Evolutionary conservation across 2,329 filamentous ascomycete genomes (phyloP).

Genomic region (Colletotrichum incanum): DNA sequence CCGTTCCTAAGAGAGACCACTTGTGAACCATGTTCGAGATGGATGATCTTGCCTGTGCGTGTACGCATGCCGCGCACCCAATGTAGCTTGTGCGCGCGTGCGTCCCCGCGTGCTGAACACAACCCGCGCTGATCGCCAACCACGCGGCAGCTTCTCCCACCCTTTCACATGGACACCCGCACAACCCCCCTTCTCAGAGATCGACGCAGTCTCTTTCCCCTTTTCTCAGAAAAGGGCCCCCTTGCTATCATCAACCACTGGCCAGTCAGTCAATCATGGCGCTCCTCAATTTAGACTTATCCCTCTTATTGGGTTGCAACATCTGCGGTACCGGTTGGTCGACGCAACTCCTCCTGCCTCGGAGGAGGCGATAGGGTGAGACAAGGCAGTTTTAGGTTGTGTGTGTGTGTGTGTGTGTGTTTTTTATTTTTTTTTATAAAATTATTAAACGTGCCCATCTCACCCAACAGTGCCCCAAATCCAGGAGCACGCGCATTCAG

Average conservation of each 20-base stretch:
- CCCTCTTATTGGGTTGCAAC: conserved; percentile 24
- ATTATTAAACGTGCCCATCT: not conserved
- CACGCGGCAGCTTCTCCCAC: conserved; percentile 31
- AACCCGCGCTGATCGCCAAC: conserved; percentile 32
- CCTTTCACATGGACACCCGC: conserved; percentile 11
- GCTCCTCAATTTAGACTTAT: conserved; percentile 21
- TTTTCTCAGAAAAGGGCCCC: not conserved
- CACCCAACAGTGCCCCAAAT: not conserved
- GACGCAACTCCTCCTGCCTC: not conserved
- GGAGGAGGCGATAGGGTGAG: conserved; percentile 5
- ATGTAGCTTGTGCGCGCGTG: conserved; percentile 6
- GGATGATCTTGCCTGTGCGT: conserved; percentile 10
- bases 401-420: too few relatives aligned
- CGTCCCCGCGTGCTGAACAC: conserved; percentile 35
- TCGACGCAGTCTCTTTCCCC: conserved; percentile 34
- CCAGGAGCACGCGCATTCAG: not conserved
- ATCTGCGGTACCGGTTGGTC: not conserved
- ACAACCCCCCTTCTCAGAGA: conserved; percentile 23
- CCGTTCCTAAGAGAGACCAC: not conserved
- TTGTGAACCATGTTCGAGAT: not conserved
- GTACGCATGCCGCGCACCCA: conserved; percentile 6
- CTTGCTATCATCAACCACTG: conserved; percentile 17
- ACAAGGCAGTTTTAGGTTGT: too few relatives aligned
- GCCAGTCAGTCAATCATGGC: conserved; percentile 9
- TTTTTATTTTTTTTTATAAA: too few relatives aligned